Evolutionary conservation across 2,329 filamentous ascomycete species (phyloP).

Genomic region (Pseudogymnoascus sp.): DNA sequence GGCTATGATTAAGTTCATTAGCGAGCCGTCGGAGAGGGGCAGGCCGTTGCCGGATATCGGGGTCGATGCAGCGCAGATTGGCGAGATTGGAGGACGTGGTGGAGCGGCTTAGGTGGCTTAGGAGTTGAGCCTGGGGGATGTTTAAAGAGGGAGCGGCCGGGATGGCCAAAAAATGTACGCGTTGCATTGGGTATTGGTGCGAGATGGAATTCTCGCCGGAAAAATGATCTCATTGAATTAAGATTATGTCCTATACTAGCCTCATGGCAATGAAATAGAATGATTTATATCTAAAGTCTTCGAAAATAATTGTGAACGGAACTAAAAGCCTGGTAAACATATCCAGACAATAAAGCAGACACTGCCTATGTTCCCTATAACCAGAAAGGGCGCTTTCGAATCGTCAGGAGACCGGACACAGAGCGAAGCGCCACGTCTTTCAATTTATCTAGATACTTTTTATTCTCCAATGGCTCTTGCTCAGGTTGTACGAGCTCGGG

Average conservation of each 20-base stretch:
- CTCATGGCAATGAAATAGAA: neutral
- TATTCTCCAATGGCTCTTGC: neutral
- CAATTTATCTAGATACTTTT: neutral
- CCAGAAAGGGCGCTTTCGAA: neutral
- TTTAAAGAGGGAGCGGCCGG: neutral
- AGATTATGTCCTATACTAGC: neutral
- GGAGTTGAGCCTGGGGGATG: slow-evolving; percentile 25
- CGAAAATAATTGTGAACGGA: neutral
- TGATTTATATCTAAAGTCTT: neutral
- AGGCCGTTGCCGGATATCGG: slow-evolving; percentile 17
- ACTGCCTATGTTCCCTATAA: neutral
- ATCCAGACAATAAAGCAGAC: neutral
- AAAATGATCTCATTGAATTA: slow-evolving; percentile 8
- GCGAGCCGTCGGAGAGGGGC: slow-evolving; percentile 15
- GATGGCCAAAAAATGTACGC: neutral
- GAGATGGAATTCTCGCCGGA: slow-evolving; percentile 1
- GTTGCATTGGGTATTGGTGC: slow-evolving; percentile 5
- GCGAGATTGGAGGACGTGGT: slow-evolving; percentile 17
- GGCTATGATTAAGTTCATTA: slow-evolving; percentile 20
- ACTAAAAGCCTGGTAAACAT: neutral
- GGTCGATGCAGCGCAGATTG: slow-evolving; percentile 12
- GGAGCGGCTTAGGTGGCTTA: slow-evolving; percentile 6
- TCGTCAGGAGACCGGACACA: neutral
- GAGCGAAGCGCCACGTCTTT: neutral
- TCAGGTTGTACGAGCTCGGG: neutral